These are phyloP conservation scores for Penstemon barbatus DNA, from an alignment of 257 asterid genomes.

Conservation along the genomic window DNA sequence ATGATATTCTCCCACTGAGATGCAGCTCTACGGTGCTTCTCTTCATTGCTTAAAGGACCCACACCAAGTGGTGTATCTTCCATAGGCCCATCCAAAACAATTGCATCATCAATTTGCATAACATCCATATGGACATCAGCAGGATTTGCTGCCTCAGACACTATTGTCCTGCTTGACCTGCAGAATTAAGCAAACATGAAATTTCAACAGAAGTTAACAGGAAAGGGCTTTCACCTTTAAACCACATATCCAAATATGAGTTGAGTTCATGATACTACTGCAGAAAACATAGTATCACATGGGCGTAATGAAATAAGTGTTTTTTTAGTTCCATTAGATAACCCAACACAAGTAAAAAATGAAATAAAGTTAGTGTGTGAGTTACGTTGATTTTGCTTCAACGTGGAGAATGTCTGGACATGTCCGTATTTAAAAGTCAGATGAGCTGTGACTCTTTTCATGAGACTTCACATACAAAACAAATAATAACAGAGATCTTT, in stretches of 20 bases:
- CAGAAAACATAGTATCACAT: constrained; percentile 1
- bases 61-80: constrained; percentile 47
- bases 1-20: constrained; percentile 91
- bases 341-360: not conserved
- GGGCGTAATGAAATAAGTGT: constrained; percentile 12
- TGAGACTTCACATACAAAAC: not conserved
- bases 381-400: not conserved
- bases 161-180: constrained; percentile 89
- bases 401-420: not conserved
- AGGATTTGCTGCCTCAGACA: constrained; percentile 63
- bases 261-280: constrained; percentile 9
- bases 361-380: not conserved
- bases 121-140: constrained; percentile 58
- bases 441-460: not conserved
- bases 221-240: constrained; percentile 3
- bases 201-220: not conserved
- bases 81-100: constrained; percentile 58
- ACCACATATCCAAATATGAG: constrained; percentile 1
- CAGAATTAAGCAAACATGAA: constrained; percentile 20
- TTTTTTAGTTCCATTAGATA: constrained; percentile 1
- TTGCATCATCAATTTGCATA: constrained; percentile 56
- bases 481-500: not conserved
- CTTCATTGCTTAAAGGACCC: constrained; percentile 46
- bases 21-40: constrained; percentile 84
- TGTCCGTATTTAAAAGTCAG: not conserved